phyloP scores from a whole-genome alignment of 2,329 filamentous ascomycete genomes.

The Nemania abortiva region DNA sequence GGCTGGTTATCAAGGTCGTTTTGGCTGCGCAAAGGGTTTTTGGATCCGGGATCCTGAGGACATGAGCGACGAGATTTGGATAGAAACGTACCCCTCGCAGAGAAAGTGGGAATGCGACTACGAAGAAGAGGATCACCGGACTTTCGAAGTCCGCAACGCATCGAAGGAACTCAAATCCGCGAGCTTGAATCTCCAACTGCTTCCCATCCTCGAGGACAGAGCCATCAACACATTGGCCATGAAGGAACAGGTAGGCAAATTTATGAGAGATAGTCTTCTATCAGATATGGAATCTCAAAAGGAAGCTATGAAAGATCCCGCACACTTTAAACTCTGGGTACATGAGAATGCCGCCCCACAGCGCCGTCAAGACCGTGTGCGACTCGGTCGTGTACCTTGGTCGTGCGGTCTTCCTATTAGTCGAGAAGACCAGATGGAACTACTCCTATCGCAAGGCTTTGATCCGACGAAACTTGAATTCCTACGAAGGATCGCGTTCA shows the following conservation, averaged over 20 bases:
- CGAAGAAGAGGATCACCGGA: slow-evolving; percentile 63
- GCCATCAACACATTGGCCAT: slow-evolving; percentile 61
- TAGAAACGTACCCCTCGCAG: slow-evolving; percentile 75
- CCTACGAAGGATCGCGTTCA: slow-evolving; percentile 61
- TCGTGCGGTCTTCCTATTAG: slow-evolving; percentile 63
- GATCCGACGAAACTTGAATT: slow-evolving; percentile 60
- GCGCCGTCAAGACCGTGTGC: slow-evolving; percentile 54
- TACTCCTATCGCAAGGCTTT: slow-evolving; percentile 72
- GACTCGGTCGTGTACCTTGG: slow-evolving; percentile 57
- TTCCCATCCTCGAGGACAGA: slow-evolving; percentile 74
- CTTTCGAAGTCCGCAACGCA: slow-evolving; percentile 71
- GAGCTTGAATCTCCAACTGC: slow-evolving; percentile 74
- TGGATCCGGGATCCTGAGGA: slow-evolving; percentile 73
- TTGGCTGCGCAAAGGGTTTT: slow-evolving; percentile 80
- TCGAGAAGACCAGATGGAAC: slow-evolving; percentile 64
- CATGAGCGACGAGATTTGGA: slow-evolving; percentile 66
- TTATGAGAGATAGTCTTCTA: slow-evolving; percentile 64
- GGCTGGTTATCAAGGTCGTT: slow-evolving; percentile 75
- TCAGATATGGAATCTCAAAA: slow-evolving; percentile 65
- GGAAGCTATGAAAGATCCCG: slow-evolving; percentile 62
- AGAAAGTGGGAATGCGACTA: slow-evolving; percentile 72
- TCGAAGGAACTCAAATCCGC: slow-evolving; percentile 64
- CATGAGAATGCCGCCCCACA: slow-evolving; percentile 52
- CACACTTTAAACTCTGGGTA: slow-evolving; percentile 67
- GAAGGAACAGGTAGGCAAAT: slow-evolving; percentile 60